These are phyloP conservation scores for Bonia amplexicaulis DNA, from an alignment of 176 grass and related monocot genomes.

Conservation along the genomic window DNA sequence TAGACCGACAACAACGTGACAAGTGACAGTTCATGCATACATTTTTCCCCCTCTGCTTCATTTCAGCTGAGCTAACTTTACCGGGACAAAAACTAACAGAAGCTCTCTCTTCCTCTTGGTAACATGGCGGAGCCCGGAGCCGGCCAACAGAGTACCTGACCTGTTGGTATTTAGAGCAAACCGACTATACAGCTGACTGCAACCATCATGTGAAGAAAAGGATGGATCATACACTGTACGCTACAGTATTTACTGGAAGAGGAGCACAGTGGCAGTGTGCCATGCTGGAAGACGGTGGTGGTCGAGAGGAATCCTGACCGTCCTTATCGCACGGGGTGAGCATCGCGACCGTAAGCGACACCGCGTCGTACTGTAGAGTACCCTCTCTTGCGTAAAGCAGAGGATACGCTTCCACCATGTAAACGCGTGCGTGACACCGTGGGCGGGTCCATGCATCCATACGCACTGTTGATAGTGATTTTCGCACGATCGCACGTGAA, in stretches of 20 bases:
- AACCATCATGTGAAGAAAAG: neutral
- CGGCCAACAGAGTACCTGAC: neutral
- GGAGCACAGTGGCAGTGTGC: no score
- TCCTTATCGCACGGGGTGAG: neutral
- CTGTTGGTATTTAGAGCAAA: slow-evolving; percentile 11
- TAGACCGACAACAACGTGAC: neutral
- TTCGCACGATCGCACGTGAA: no score
- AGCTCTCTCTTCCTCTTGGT: neutral
- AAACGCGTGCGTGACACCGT: no score
- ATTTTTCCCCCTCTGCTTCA: neutral
- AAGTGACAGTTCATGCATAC: neutral
- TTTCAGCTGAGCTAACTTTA: neutral
- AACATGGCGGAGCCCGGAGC: neutral
- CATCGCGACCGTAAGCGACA: no score
- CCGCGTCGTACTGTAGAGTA: no score
- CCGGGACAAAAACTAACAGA: neutral
- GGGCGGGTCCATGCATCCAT: no score
- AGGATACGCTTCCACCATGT: neutral
- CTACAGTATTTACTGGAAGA: neutral
- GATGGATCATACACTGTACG: neutral
- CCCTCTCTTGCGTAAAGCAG: neutral
- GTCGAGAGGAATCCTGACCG: neutral
- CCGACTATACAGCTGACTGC: neutral
- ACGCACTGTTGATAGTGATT: no score
- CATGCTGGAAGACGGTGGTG: no score